These are phyloP conservation scores for Rubia balearica DNA, from an alignment of 305 asterid genomes.

Conservation along the genomic window DNA sequence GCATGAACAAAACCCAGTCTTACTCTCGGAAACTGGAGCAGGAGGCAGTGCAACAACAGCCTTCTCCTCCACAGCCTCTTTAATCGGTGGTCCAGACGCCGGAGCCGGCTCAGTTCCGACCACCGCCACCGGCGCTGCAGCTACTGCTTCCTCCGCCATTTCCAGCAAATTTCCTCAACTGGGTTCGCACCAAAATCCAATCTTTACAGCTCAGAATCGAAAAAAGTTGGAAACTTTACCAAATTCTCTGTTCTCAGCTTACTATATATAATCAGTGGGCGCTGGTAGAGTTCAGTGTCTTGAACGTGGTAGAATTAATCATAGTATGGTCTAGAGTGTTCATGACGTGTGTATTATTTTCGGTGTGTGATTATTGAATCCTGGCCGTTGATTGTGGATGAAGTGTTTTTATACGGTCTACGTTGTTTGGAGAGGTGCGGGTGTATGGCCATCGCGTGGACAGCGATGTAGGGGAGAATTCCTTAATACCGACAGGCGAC, in stretches of 20 bases:
- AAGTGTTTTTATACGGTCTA: background rate
- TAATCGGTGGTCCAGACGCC: slow-evolving; percentile 17
- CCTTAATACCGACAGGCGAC: slow-evolving; percentile 21
- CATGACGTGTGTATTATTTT: background rate
- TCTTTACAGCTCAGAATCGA: background rate
- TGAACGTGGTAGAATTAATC: background rate
- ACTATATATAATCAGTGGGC: slow-evolving; percentile 11
- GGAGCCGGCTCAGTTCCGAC: slow-evolving; percentile 17
- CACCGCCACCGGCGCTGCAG: background rate
- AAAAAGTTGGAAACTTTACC: background rate
- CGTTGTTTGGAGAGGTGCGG: background rate
- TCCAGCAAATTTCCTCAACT: background rate
- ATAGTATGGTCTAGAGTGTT: background rate
- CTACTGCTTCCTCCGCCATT: slow-evolving; percentile 19
- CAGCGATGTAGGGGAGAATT: background rate
- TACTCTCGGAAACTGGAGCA: slow-evolving; percentile 10
- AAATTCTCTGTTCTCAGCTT: background rate
- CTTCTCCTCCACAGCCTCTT: slow-evolving; percentile 21
- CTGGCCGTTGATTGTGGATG: background rate
- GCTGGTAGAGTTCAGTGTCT: background rate
- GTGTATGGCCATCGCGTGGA: background rate
- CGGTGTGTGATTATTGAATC: background rate
- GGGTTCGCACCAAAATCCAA: background rate
- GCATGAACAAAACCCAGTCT: background rate
- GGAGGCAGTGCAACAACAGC: slow-evolving; percentile 16